Evolutionary conservation across 2,329 filamentous ascomycete species (phyloP).

Genomic region (Fusarium oxysporum): DNA sequence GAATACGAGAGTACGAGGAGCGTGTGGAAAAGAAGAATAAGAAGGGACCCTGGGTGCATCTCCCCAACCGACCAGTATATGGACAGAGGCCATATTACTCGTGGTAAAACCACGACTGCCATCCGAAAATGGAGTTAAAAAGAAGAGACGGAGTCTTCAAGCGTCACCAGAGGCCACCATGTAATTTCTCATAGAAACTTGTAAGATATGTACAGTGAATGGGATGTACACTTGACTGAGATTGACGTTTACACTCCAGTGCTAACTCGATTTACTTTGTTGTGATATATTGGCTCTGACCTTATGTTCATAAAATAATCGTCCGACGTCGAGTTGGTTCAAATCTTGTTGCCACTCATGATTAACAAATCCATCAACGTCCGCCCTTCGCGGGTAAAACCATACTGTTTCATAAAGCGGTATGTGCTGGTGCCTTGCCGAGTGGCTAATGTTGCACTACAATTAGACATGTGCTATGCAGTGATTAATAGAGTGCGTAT

Average conservation of each 20-base stretch:
- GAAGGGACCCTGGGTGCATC: slow-evolving; percentile 84
- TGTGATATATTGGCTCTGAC: background rate
- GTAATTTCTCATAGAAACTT: slow-evolving; percentile 43
- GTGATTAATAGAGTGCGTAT: slow-evolving; percentile 2
- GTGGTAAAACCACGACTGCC: slow-evolving; percentile 70
- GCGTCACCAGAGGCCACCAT: slow-evolving; percentile 15
- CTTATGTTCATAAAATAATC: slow-evolving; percentile 4
- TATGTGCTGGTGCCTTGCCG: background rate
- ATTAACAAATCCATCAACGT: background rate
- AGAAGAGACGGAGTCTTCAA: slow-evolving; percentile 9
- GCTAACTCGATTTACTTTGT: background rate
- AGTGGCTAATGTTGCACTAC: background rate
- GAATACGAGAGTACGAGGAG: slow-evolving; percentile 83
- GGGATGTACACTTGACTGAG: slow-evolving; percentile 42
- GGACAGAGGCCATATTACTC: slow-evolving; percentile 90
- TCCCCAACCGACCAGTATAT: slow-evolving; percentile 87
- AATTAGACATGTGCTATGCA: slow-evolving; percentile 1
- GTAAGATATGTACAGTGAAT: slow-evolving; percentile 54
- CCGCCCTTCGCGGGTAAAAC: background rate
- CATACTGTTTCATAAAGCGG: background rate
- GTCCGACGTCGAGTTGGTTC: slow-evolving; percentile 3
- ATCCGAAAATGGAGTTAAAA: background rate
- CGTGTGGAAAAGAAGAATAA: slow-evolving; percentile 79
- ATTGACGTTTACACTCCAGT: background rate
- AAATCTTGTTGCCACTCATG: background rate